Evolutionary conservation across 2,329 filamentous ascomycete species (phyloP), one percentile per base, ranked within the genome.

Genomic region (Polychaeton citri): DNA sequence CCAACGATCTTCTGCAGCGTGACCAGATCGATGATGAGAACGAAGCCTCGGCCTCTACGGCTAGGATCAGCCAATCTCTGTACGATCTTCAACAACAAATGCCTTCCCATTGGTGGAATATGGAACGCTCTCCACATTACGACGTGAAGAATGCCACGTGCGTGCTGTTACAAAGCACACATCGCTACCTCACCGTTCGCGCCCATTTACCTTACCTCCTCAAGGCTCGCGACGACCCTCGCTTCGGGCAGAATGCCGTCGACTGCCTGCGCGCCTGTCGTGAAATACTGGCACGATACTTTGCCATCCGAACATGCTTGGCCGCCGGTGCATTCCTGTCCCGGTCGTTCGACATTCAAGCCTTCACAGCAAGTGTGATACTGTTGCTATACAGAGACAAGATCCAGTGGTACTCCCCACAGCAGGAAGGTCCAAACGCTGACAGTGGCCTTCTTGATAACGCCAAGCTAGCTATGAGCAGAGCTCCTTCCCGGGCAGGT

Each of bases 301-400:
- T 35, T 18, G 37, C 37, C 15, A 18, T 39, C 3, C 21, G 37
- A 10, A 39, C 33, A 6, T 19, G 33, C 8, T 28, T 39, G 5
- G 26, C 26, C 6, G 8, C 13, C 18, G 37, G 37, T 16, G 33
- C 21, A 6, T 36, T 36, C 34, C 13, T 36, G 10, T 33, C 34
- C 2, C 13, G 34, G 10, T 26, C 34, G 3, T 39, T 36, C 38
- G 38, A 39, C 8, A 33, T 36, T 7, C 38, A 33, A 6, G 38
- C 38, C 5, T 39, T 39, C 34, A 33, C 34, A 16, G 38, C 38
- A 8, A 19, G 33, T 19, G 30, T 33, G 9, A 36, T 36, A n/a
- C 18, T 39, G 5, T 19, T 36, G 13, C 34, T 39, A 8, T 24
- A 36, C n/a, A 13, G 30, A 2, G 30, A 33, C 13, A 28, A 28